Evolutionary conservation across 73 alveolate genomes (phyloP).

Genomic region (Paramecium biaurelia): DNA sequence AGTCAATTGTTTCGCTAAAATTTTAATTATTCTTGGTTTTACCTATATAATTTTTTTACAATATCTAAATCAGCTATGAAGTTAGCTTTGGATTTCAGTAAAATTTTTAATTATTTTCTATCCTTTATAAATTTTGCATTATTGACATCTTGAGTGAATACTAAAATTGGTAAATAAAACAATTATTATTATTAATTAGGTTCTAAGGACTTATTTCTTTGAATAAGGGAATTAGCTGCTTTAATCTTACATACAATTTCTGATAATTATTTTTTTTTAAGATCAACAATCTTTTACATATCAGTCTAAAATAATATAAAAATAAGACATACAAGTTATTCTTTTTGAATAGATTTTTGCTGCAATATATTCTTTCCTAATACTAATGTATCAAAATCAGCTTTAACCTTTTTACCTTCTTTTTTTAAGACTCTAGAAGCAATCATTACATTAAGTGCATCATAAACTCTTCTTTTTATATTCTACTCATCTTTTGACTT

Average conservation of each 20-base stretch:
- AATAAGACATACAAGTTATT: neutral
- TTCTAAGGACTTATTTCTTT: neutral
- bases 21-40: neutral
- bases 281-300: neutral
- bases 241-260: neutral
- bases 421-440: slow-evolving; percentile 81
- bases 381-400: slow-evolving; percentile 18
- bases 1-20: neutral
- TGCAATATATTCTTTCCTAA: neutral
- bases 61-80: neutral
- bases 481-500: slow-evolving; percentile 84
- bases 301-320: neutral
- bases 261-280: neutral
- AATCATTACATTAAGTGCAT: slow-evolving; percentile 88
- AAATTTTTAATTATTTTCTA: neutral
- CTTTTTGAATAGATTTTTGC: neutral
- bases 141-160: neutral
- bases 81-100: neutral
- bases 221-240: neutral
- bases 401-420: slow-evolving; percentile 71
- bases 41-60: neutral
- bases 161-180: neutral
- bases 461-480: slow-evolving; percentile 89
- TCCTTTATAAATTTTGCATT: neutral
- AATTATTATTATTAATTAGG: neutral